Evolutionary conservation across 345 rosid genomes (phyloP).

Genomic region (Boechera divaricarpa): DNA sequence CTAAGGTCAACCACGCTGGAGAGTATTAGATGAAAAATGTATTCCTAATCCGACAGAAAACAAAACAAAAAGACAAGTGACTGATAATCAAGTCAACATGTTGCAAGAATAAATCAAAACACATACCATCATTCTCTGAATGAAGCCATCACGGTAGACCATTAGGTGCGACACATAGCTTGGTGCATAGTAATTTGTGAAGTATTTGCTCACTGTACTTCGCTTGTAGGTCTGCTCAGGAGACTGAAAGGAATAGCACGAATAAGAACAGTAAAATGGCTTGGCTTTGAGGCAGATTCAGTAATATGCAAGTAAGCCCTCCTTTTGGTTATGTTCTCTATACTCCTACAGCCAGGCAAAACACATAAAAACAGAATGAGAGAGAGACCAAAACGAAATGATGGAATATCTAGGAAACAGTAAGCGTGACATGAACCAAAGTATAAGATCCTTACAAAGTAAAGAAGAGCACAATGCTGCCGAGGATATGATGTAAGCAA

Average conservation of each 20-base stretch:
- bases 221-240: slow-evolving; percentile 70
- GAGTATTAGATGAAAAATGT: not conserved
- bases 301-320: slow-evolving; percentile 74
- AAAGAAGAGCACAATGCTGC: slow-evolving; percentile 82
- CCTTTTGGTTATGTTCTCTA: slow-evolving; percentile 69
- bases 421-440: slow-evolving; percentile 20
- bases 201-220: slow-evolving; percentile 68
- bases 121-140: slow-evolving; percentile 80
- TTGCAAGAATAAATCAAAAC: slow-evolving; percentile 23
- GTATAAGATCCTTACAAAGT: slow-evolving; percentile 68
- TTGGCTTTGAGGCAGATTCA: slow-evolving; percentile 62
- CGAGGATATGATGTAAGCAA: slow-evolving; percentile 73
- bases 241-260: slow-evolving; percentile 83
- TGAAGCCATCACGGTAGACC: slow-evolving; percentile 65
- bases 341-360: slow-evolving; percentile 66
- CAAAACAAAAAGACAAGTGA: slow-evolving; percentile 6
- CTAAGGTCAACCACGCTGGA: slow-evolving; percentile 5
- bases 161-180: slow-evolving; percentile 88
- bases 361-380: slow-evolving; percentile 13
- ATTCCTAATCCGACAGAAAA: slow-evolving; percentile 12
- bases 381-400: slow-evolving; percentile 22
- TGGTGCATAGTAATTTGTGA: slow-evolving; percentile 68
- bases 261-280: slow-evolving; percentile 86
- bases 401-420: slow-evolving; percentile 17
- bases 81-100: slow-evolving; percentile 24